Conservation (phyloP, 257 asterid genomes). For the Solanum tarijense region DNA sequence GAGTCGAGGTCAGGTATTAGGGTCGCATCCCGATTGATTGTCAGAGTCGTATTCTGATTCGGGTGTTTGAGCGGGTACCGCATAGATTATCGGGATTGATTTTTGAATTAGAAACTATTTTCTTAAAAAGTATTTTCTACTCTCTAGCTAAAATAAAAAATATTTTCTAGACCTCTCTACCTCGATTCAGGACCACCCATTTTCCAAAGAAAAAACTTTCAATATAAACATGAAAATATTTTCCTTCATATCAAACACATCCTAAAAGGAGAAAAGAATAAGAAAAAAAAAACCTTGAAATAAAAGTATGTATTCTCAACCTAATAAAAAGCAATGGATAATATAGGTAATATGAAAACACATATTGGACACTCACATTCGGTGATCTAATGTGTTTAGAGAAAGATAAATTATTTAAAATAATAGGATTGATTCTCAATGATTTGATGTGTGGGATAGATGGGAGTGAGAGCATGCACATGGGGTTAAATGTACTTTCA, state of each 20-base stretch:
- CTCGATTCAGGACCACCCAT: background rate
- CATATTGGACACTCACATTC: background rate
- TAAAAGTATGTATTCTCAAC: too few relatives aligned
- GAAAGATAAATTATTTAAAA: background rate
- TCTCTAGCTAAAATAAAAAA: background rate
- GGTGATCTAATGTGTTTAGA: background rate
- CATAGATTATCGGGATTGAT: background rate
- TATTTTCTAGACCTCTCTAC: background rate
- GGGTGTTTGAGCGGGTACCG: background rate
- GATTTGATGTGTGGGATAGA: background rate
- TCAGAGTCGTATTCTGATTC: background rate
- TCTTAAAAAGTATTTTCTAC: too few relatives aligned
- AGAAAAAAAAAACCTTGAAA: too few relatives aligned
- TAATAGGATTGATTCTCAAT: background rate
- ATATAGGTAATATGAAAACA: background rate
- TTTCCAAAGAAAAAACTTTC: too few relatives aligned
- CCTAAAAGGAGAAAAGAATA: background rate
- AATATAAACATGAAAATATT: background rate
- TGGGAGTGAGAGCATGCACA: conserved; percentile 11
- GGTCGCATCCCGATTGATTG: background rate
- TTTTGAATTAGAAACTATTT: too few relatives aligned
- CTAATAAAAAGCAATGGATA: too few relatives aligned
- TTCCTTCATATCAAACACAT: background rate
- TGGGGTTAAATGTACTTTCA: conserved; percentile 7
- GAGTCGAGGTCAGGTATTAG: background rate